Evolutionary conservation across 257 asterid species (phyloP).

Genomic region (Leptodermis oblonga): DNA sequence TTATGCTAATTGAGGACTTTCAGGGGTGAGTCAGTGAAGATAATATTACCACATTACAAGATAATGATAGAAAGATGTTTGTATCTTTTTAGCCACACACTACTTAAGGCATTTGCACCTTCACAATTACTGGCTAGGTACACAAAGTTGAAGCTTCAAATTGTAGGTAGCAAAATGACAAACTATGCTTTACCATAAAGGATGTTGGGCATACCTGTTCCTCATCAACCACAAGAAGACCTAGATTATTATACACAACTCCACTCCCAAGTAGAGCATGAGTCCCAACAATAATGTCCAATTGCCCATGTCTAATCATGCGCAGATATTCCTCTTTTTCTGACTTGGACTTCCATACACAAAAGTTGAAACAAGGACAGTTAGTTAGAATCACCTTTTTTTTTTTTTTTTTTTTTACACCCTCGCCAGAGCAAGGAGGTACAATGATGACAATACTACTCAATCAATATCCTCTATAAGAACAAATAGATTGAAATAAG

Average conservation of each 20-base stretch:
- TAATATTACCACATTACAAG: background rate
- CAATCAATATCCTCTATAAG: background rate
- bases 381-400: background rate
- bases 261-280: slow-evolving; percentile 89
- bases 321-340: slow-evolving; percentile 73
- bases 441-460: background rate
- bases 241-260: slow-evolving; percentile 81
- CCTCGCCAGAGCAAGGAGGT: background rate
- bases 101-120: background rate
- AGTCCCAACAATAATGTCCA: slow-evolving; percentile 88
- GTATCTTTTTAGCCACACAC: background rate
- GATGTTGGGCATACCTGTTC: slow-evolving; percentile 70
- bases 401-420: background rate
- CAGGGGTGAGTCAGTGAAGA: background rate
- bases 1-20: background rate
- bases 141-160: background rate
- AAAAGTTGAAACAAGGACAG: slow-evolving; percentile 15
- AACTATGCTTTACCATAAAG: slow-evolving; percentile 19
- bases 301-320: slow-evolving; percentile 75
- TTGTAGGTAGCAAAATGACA: slow-evolving; percentile 8
- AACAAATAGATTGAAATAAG: background rate
- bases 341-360: slow-evolving; percentile 65
- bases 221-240: slow-evolving; percentile 97
- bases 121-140: background rate
- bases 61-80: background rate